These are phyloP conservation scores for Chaetomium sp. DNA, from an alignment of 2,329 filamentous ascomycete genomes.

Conservation along the genomic window DNA sequence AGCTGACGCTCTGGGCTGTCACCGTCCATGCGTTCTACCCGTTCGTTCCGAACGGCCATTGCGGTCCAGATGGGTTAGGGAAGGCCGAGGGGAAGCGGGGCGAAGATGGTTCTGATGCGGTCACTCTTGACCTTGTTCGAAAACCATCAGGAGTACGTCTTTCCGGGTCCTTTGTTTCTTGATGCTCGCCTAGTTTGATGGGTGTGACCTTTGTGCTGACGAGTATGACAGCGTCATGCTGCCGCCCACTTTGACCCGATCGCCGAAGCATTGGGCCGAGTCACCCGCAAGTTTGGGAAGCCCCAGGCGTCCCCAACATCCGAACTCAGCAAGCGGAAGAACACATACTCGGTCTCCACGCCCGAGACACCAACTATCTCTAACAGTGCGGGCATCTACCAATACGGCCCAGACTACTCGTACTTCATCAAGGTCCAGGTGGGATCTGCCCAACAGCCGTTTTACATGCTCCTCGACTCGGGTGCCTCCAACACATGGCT, in stretches of 20 bases:
- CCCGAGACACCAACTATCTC: constrained; percentile 40
- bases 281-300: constrained; percentile 36
- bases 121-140: constrained; percentile 39
- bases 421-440: constrained; percentile 56
- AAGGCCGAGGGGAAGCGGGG: constrained; percentile 7
- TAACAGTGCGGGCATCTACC: constrained; percentile 50
- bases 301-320: constrained; percentile 18
- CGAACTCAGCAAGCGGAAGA: constrained; percentile 34
- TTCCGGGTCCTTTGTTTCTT: neutral
- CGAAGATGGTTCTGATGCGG: constrained; percentile 14
- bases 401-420: constrained; percentile 60
- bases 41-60: constrained; percentile 31
- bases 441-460: constrained; percentile 46
- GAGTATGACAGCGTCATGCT: constrained; percentile 27
- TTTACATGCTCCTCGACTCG: constrained; percentile 61
- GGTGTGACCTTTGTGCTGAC: constrained; percentile 10
- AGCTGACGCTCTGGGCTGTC: constrained; percentile 43
- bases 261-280: constrained; percentile 32
- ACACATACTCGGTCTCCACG: constrained; percentile 41
- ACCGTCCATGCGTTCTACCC: constrained; percentile 43
- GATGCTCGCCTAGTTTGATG: too few relatives aligned
- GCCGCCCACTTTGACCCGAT: constrained; percentile 34
- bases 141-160: constrained; percentile 31
- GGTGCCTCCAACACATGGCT: constrained; percentile 75
- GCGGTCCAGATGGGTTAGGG: constrained; percentile 12